These are phyloP conservation scores for Xylariaceae sp. DNA, from an alignment of 2,329 filamentous ascomycete genomes.

Conservation along the genomic window DNA sequence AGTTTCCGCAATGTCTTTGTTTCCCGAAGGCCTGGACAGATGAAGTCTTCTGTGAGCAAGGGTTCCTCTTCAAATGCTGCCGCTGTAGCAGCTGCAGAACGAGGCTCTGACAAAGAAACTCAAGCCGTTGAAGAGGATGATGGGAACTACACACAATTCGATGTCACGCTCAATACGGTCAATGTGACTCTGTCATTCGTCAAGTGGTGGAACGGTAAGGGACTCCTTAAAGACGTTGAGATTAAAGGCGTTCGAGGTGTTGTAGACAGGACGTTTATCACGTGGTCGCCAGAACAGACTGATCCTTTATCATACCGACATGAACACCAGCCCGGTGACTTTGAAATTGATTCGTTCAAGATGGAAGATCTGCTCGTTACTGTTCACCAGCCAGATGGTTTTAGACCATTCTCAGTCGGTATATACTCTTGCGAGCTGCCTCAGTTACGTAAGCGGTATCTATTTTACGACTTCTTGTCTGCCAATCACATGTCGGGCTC, in stretches of 20 bases:
- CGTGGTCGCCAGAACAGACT: constrained; percentile 62
- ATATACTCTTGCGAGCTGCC: constrained; percentile 95
- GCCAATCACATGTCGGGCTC: constrained; percentile 96
- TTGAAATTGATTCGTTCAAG: constrained; percentile 95
- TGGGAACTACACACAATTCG: constrained; percentile 96
- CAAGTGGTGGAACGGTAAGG: constrained; percentile 99
- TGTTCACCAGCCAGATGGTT: constrained; percentile 81
- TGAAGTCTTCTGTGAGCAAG: constrained; percentile 79
- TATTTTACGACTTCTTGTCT: constrained; percentile 95
- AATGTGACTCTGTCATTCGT: constrained; percentile 95
- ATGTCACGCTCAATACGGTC: constrained; percentile 88
- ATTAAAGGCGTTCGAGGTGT: constrained; percentile 91
- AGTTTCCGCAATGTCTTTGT: constrained; percentile 96
- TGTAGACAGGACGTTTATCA: constrained; percentile 80
- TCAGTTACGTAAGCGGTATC: constrained; percentile 87
- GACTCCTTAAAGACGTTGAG: constrained; percentile 84
- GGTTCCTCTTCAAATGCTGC: constrained; percentile 82
- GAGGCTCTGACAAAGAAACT: constrained; percentile 47
- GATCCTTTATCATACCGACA: constrained; percentile 87
- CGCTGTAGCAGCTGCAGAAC: constrained; percentile 74
- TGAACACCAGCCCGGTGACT: constrained; percentile 85
- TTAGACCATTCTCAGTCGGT: constrained; percentile 92
- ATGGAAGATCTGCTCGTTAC: constrained; percentile 91
- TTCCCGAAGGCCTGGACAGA: constrained; percentile 80
- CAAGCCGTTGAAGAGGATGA: constrained; percentile 63